Percentiles rank a stretch among this genome's conserved stretches.
Evolutionary conservation across 306 rosid species (phyloP).

Genomic region (Rubus parviflorus): DNA sequence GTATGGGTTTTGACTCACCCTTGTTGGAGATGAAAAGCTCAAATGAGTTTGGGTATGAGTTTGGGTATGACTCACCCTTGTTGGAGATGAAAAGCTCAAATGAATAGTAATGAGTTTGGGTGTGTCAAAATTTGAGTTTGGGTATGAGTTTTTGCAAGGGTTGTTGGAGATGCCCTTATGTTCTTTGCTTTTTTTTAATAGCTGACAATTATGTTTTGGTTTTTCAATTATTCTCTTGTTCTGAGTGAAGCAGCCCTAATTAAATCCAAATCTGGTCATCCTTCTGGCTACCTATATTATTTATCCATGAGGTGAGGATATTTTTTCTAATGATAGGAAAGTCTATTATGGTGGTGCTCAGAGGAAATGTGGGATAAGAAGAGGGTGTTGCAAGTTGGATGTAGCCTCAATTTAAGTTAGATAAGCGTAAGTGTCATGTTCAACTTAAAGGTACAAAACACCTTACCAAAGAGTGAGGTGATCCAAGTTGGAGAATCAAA

Average conservation of each 20-base stretch:
- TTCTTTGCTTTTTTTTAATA: too few relatives aligned
- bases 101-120: too few relatives aligned
- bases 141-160: too few relatives aligned
- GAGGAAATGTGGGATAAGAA: background rate
- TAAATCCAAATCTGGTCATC: background rate
- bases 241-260: background rate
- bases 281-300: too few relatives aligned
- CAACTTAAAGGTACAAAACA: background rate
- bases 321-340: background rate
- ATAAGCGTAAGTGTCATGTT: background rate
- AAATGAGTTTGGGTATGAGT: too few relatives aligned
- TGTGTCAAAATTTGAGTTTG: too few relatives aligned
- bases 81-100: too few relatives aligned
- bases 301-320: background rate
- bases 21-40: too few relatives aligned
- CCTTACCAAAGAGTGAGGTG: background rate
- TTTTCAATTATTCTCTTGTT: background rate
- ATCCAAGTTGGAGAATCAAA: background rate
- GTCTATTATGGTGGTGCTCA: background rate
- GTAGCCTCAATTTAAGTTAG: background rate
- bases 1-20: too few relatives aligned
- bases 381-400: background rate
- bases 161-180: too few relatives aligned
- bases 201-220: background rate
- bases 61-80: too few relatives aligned